A percentile compares a stretch with the other conserved stretches of the same genome.
phyloP scores from a whole-genome alignment of 441 rosid species.

The Gossypium schwendimanii region DNA sequence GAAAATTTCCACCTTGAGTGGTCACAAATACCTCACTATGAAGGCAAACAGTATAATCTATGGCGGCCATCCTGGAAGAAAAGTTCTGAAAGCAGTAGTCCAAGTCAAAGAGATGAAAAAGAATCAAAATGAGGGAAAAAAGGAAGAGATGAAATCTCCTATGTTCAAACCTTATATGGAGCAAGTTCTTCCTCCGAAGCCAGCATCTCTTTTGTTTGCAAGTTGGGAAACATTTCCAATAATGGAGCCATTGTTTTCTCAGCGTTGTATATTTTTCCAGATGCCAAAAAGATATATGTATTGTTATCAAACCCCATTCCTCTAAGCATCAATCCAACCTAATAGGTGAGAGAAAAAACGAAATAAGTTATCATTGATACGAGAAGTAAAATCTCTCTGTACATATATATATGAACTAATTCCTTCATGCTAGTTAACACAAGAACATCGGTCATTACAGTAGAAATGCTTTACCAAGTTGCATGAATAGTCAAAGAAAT shows the following conservation, averaged over 20 bases:
- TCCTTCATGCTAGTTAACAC: background rate
- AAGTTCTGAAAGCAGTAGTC: conserved; percentile 61
- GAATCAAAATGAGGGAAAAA: conserved; percentile 4
- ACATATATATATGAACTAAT: background rate
- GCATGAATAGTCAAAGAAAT: background rate
- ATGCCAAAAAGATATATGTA: conserved; percentile 82
- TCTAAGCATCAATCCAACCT: conserved; percentile 99
- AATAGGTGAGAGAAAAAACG: conserved; percentile 17
- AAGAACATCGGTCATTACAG: background rate
- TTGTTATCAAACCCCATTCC: conserved; percentile 97
- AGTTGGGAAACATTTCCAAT: conserved; percentile 91
- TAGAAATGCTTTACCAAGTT: background rate
- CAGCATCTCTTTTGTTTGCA: conserved; percentile 85
- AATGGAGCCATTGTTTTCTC: conserved; percentile 92
- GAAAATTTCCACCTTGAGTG: conserved; percentile 99
- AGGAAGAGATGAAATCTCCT: conserved; percentile 11
- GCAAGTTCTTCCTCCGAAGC: conserved; percentile 86
- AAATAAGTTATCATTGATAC: conserved; percentile 6
- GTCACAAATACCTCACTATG: conserved; percentile 99
- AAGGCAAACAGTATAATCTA: conserved; percentile 98
- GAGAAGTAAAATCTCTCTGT: background rate
- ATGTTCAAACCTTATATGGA: conserved; percentile 58
- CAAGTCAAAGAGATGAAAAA: conserved; percentile 25
- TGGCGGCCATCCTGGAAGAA: conserved; percentile 99
- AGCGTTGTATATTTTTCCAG: conserved; percentile 87